Conservation (phyloP, 2,329 filamentous ascomycete species). For the Phyllosticta citriasiana region DNA sequence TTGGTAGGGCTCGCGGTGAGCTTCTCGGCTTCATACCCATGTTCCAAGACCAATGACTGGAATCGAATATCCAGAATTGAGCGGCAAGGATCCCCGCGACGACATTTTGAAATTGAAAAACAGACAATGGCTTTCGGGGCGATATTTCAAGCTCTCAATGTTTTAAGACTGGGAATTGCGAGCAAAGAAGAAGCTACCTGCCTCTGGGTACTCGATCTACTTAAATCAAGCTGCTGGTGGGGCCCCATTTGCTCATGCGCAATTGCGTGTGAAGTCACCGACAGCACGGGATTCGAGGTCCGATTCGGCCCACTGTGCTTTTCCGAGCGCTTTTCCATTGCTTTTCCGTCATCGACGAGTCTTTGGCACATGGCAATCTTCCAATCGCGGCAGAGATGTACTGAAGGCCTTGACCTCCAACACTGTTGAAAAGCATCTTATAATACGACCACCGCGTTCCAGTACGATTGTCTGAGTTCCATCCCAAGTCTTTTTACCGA, state of each 20-base stretch:
- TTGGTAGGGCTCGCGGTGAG: not conserved
- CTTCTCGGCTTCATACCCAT: not conserved
- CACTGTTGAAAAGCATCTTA: not conserved
- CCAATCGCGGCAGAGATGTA: not conserved
- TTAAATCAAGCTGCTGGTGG: not conserved
- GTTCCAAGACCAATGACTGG: constrained; percentile 8
- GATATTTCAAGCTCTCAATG: not conserved
- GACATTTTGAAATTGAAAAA: not conserved
- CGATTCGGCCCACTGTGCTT: not conserved
- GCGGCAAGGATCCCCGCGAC: constrained; percentile 3
- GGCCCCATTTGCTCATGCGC: not conserved
- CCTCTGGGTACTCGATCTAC: not conserved
- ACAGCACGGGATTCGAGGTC: not conserved
- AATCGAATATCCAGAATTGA: constrained; percentile 8
- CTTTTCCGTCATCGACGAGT: not conserved
- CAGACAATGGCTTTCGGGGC: not conserved
- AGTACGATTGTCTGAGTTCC: not conserved
- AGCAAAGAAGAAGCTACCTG: not conserved
- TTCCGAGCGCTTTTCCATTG: not conserved
- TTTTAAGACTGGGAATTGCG: not conserved
- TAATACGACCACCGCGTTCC: not conserved
- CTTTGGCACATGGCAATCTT: not conserved
- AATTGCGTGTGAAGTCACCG: not conserved
- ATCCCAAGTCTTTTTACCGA: not conserved
- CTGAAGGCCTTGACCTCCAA: not conserved